Conservation (phyloP, 2,329 filamentous ascomycete genomes). For the Colletotrichum aenigma region DNA sequence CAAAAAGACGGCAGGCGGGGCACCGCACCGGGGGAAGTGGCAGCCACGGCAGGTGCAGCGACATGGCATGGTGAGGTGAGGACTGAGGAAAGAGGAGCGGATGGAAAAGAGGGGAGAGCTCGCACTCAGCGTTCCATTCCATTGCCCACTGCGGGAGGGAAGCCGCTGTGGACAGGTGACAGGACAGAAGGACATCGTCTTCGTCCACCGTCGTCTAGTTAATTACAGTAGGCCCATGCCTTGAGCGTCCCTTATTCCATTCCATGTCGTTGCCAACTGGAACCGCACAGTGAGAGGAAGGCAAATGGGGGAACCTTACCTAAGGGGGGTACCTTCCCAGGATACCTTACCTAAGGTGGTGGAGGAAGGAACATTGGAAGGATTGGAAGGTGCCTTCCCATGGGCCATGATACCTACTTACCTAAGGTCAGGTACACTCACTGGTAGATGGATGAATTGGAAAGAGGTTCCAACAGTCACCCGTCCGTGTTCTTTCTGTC, state of each 20-base stretch:
- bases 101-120: conserved; percentile 16
- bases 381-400: not conserved
- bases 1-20: not conserved
- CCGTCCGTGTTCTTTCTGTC: not conserved
- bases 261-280: not conserved
- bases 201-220: not conserved
- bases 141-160: not conserved
- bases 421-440: not conserved
- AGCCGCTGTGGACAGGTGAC: not conserved
- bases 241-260: not conserved
- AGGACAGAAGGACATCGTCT: not conserved
- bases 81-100: not conserved
- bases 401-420: not conserved
- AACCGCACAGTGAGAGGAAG: not conserved
- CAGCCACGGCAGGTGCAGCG: not conserved
- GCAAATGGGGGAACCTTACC: not conserved
- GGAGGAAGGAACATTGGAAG: not conserved
- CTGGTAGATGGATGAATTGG: not conserved
- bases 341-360: not conserved
- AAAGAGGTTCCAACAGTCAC: not conserved
- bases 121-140: not conserved
- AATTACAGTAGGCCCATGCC: not conserved
- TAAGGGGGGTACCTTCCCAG: not conserved
- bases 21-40: not conserved
- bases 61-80: not conserved